Percentiles rank a stretch among this genome's conserved stretches.
Evolutionary conservation across 768 basidiomycete genomes (phyloP).

Genomic region (Pleurotus platypus): DNA sequence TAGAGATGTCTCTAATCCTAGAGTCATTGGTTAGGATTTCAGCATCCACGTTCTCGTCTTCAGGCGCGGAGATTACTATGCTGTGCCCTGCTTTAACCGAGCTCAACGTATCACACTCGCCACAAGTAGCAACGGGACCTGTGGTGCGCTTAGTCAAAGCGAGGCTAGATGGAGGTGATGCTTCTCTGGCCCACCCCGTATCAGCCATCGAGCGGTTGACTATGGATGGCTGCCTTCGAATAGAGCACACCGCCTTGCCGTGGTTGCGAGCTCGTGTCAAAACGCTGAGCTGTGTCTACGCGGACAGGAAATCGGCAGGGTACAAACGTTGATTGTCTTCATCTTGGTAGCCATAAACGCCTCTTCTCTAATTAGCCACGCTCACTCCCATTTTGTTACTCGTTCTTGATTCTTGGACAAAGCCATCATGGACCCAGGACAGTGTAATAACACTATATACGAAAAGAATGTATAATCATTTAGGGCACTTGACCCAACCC

Average conservation of each 20-base stretch:
- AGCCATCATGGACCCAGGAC: too few species aligned
- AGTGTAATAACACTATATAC: too few species aligned
- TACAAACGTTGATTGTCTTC: constrained; percentile 23
- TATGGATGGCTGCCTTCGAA: constrained; percentile 52
- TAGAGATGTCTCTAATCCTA: background rate
- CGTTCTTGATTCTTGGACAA: too few species aligned
- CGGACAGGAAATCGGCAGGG: constrained; percentile 45
- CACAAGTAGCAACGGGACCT: constrained; percentile 49
- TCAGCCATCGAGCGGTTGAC: constrained; percentile 40
- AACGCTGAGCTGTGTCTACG: constrained; percentile 57
- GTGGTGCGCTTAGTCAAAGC: constrained; percentile 51
- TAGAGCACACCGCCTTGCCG: constrained; percentile 54
- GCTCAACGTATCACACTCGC: constrained; percentile 53
- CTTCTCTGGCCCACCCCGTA: constrained; percentile 10
- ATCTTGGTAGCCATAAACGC: too few species aligned
- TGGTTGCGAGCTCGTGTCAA: constrained; percentile 58
- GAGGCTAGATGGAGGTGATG: constrained; percentile 24
- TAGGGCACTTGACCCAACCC: too few species aligned
- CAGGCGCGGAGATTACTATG: constrained; percentile 8
- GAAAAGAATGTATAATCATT: too few species aligned
- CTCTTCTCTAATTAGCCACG: too few species aligned
- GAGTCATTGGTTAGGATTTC: background rate
- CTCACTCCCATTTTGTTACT: too few species aligned
- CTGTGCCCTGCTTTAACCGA: constrained; percentile 47
- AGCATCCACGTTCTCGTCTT: background rate